These are phyloP conservation scores for Chaetomiaceae sp. DNA, from an alignment of 2,329 filamentous ascomycete genomes.

Conservation along the genomic window DNA sequence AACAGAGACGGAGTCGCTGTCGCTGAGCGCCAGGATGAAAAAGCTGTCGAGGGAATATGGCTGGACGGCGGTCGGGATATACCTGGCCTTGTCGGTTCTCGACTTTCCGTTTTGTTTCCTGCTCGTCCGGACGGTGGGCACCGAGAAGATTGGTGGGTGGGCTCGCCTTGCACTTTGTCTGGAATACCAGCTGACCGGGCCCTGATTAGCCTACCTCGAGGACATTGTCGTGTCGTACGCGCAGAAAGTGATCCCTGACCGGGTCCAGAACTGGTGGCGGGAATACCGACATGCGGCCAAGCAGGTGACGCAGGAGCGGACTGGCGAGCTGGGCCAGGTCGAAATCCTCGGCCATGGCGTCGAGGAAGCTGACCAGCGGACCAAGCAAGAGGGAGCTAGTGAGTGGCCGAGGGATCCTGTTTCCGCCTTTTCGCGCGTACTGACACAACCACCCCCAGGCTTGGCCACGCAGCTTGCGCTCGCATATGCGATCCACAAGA, in stretches of 20 bases:
- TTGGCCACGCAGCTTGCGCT: conserved; percentile 79
- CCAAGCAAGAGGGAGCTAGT: conserved; percentile 64
- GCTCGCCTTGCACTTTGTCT: background rate
- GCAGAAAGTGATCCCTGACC: conserved; percentile 55
- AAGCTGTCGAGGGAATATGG: conserved; percentile 90
- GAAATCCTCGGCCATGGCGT: conserved; percentile 48
- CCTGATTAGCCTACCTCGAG: conserved; percentile 55
- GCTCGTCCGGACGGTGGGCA: conserved; percentile 75
- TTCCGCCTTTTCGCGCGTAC: background rate
- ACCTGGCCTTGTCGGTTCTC: conserved; percentile 72
- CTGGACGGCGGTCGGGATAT: conserved; percentile 90
- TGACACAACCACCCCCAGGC: conserved; percentile 38
- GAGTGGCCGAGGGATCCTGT: conserved; percentile 39
- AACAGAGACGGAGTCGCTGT: conserved; percentile 34
- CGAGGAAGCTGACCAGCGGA: conserved; percentile 56
- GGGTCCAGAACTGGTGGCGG: conserved; percentile 49
- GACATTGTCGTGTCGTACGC: conserved; percentile 60
- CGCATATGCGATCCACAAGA: conserved; percentile 97
- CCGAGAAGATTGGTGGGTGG: conserved; percentile 72
- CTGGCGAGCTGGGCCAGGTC: conserved; percentile 5
- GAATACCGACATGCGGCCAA: conserved; percentile 46
- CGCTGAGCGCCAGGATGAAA: conserved; percentile 67
- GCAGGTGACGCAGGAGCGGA: conserved; percentile 30
- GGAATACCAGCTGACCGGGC: background rate
- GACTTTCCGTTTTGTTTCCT: conserved; percentile 97